These are phyloP conservation scores for Trypanosoma rangeli DNA, from an alignment of 208 protist species.

Conservation along the genomic window DNA sequence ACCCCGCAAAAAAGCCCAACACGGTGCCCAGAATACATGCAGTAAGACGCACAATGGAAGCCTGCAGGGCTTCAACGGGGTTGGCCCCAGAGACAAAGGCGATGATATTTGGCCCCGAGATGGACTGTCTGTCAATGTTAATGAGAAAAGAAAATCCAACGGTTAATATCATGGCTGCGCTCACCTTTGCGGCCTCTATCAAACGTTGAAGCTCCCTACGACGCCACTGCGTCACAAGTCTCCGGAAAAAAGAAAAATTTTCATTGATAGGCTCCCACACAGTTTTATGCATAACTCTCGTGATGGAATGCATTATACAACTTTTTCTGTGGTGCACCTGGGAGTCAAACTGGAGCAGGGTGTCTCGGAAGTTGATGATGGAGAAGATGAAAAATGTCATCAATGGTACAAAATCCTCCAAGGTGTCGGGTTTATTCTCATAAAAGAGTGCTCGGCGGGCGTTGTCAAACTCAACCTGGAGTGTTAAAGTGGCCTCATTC, in stretches of 20 bases:
- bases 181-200: constrained; percentile 89
- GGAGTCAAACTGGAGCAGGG: constrained; percentile 60
- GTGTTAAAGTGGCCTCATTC: constrained; percentile 42
- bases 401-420: constrained; percentile 89
- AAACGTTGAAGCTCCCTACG: constrained; percentile 77
- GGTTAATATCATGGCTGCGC: constrained; percentile 81
- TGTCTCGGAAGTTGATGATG: constrained; percentile 75
- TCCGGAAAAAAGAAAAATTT: constrained; percentile 55
- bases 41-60: constrained; percentile 81
- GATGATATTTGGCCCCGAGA: constrained; percentile 88
- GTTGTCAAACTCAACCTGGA: constrained; percentile 64
- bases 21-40: constrained; percentile 87
- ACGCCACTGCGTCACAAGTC: constrained; percentile 48
- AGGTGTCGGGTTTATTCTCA: constrained; percentile 53
- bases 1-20: constrained; percentile 85
- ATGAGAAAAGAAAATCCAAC: constrained; percentile 81
- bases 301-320: constrained; percentile 1
- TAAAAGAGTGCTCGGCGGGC: constrained; percentile 83
- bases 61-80: constrained; percentile 85
- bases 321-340: constrained; percentile 31
- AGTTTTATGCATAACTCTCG: constrained; percentile 44
- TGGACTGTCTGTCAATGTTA: constrained; percentile 50
- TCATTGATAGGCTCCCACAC: constrained; percentile 53
- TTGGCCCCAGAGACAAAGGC: constrained; percentile 86
- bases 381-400: constrained; percentile 92